Evolutionary conservation across 257 asterid genomes (phyloP).

Genomic region (Solanum piurae): DNA sequence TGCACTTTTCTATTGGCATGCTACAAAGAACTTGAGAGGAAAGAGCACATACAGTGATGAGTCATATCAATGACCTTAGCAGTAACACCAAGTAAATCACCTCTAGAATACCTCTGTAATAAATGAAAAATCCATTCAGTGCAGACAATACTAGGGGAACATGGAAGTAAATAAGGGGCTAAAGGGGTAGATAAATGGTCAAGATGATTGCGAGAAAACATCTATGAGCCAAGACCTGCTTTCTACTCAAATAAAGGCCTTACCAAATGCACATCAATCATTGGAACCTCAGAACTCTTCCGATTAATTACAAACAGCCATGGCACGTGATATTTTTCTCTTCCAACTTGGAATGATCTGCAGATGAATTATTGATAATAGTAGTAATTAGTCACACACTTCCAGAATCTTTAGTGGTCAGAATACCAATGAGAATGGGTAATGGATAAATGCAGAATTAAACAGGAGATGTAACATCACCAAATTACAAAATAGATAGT

Average conservation of each 20-base stretch:
- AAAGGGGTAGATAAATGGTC: not conserved
- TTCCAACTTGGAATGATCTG: constrained; percentile 97
- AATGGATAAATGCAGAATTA: not conserved
- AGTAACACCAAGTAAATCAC: constrained; percentile 80
- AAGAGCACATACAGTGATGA: constrained; percentile 38
- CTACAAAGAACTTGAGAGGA: not conserved
- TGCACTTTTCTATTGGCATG: not conserved
- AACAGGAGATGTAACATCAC: not conserved
- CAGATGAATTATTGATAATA: constrained; percentile 13
- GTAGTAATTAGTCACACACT: not conserved
- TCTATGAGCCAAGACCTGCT: not conserved
- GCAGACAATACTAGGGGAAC: not conserved
- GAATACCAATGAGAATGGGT: not conserved
- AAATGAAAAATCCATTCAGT: constrained; percentile 11
- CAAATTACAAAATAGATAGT: not conserved
- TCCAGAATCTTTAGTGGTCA: not conserved
- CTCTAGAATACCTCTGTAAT: constrained; percentile 71
- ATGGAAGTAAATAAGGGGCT: not conserved
- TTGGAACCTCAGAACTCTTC: constrained; percentile 86
- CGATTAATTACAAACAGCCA: constrained; percentile 89
- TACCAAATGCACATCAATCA: constrained; percentile 88
- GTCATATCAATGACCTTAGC: constrained; percentile 87
- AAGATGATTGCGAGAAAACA: not conserved
- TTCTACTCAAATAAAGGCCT: constrained; percentile 13
- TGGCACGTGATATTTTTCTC: constrained; percentile 76